Evolutionary conservation across 331 rosid genomes (phyloP), one percentile per base, ranked within the genome.

Genomic region (Rosa hybrid): DNA sequence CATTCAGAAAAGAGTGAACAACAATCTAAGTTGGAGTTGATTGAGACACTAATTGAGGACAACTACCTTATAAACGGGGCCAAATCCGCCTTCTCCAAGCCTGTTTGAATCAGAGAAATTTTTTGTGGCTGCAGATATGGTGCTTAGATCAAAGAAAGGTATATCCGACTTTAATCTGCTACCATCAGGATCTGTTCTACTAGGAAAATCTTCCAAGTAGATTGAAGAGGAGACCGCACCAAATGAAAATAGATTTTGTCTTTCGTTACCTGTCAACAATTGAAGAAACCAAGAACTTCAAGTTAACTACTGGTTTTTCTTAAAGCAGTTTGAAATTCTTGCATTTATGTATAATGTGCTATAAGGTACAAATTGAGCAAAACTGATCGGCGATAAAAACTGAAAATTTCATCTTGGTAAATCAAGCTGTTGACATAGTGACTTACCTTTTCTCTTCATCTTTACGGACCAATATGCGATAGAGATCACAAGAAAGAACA

Each of bases 21-120:
- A 34, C 38, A 34, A 34, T 34, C 38, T 3, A 0, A 2, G 38
- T 2, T 2, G 38, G 38, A 34, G 38, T 2, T 34, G 38, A 34
- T 34, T 34, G 38, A 34, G 38, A 34, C 38, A 34, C 38, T 34
- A 34, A 34, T 34, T 34, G 38, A 34, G 38, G 38, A 34, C 3
- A 34, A 34, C 38, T 34, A 34, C 38, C 38, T 34, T 18, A 18
- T 16, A 21, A 34, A 34, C 38, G 38, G 3, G 38, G 38, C 38
- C 38, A 0, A 34, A 34, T 34, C 38, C 38, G 38, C 98, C 94
- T 86, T 87, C 72, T 75, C 97, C 98, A 60, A 93, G 95, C 87
- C 88, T 90, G 69, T 93, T 91, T 34, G 20, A 70, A 46, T 13
- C 0, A 5, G 91, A 85, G 27, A 93, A 91, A 78, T 83, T 85